Evolutionary conservation across 1,284 basidiomycete species (phyloP).

Genomic region (Puccinia horiana): DNA sequence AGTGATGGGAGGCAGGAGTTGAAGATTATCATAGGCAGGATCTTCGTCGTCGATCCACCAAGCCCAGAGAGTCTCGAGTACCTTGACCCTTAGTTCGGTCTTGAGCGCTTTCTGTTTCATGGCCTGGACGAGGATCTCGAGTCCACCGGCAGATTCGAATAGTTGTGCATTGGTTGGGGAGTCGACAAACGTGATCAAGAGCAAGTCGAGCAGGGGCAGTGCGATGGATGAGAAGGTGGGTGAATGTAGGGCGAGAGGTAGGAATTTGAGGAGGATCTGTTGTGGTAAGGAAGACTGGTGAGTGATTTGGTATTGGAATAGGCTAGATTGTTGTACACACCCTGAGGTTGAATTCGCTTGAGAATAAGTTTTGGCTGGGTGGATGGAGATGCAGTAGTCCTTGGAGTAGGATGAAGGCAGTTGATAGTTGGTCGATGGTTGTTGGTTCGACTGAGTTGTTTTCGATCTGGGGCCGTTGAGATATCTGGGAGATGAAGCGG

Average conservation of each 20-base stretch:
- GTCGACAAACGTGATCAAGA: slow-evolving; percentile 33
- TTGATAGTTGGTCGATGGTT: background rate
- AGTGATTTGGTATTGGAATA: background rate
- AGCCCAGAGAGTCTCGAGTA: slow-evolving; percentile 46
- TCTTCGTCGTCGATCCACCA: slow-evolving; percentile 47
- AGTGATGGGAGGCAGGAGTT: slow-evolving; percentile 2
- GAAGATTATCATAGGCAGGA: background rate
- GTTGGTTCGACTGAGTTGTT: background rate
- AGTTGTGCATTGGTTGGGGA: slow-evolving; percentile 28
- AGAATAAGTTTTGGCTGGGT: slow-evolving; percentile 32
- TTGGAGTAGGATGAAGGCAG: slow-evolving; percentile 14
- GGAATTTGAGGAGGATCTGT: slow-evolving; percentile 29
- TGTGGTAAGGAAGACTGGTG: background rate
- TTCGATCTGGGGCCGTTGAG: background rate
- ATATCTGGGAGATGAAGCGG: slow-evolving; percentile 1
- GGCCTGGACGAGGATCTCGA: slow-evolving; percentile 44
- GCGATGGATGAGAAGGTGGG: background rate
- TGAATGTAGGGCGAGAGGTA: slow-evolving; percentile 12
- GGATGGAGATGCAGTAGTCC: slow-evolving; percentile 41
- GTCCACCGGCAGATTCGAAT: slow-evolving; percentile 40
- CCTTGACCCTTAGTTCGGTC: slow-evolving; percentile 34
- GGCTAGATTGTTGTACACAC: background rate
- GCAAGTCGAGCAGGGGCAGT: slow-evolving; percentile 32
- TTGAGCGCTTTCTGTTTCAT: slow-evolving; percentile 38
- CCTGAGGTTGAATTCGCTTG: slow-evolving; percentile 31